Evolutionary conservation across 345 rosid species (phyloP), one percentile per base, ranked within the genome.

Genomic region (Rhizophora apiculata): DNA sequence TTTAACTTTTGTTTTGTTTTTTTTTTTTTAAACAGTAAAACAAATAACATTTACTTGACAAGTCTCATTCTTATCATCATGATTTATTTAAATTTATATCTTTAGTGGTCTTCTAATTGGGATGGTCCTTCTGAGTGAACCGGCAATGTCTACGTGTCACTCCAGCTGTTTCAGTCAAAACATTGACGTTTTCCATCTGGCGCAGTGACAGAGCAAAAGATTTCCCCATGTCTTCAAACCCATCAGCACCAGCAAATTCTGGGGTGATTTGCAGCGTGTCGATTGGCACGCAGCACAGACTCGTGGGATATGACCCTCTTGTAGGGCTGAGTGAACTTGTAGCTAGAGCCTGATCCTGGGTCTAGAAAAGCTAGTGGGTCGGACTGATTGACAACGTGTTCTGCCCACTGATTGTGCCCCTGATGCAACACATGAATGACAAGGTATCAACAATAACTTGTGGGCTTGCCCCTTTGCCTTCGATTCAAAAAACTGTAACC

Each of bases 181-280:
- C 90, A 2, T 79, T 64, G 68, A 88, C 86, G 6, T 78, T 77
- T 70, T 92, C 98, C 96, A 93, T 85, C 59, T 86, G 71, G 73
- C 74, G 80, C 84, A 87, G 78, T 4, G 96, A 86, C 49, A 83
- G 82, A 6, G 96, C 90, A 63, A 89, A 82, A 2, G 84, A 72
- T 72, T 64, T 82, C 74, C 93, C 70, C 43, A 84, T 84, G 65
- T 84, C 91, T 76, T 89, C 94, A 18, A 82, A 81, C 78, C 79
- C 81, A 4, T 43, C 73, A 10, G 59, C 59, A 55, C 9, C 59
- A 6, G 83, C 85, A 52, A 85, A 83, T 77, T 89, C 94, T 31
- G 79, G 26, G 26, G 79, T 69, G 0, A 93, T 85, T 56, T 78
- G 72, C 48, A 9, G 71, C 1, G 90, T 85, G 77, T 79, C 84